These are phyloP conservation scores for Taiozyma sp. DNA, from an alignment of 1,139 yeast genomes.

Conservation along the genomic window DNA sequence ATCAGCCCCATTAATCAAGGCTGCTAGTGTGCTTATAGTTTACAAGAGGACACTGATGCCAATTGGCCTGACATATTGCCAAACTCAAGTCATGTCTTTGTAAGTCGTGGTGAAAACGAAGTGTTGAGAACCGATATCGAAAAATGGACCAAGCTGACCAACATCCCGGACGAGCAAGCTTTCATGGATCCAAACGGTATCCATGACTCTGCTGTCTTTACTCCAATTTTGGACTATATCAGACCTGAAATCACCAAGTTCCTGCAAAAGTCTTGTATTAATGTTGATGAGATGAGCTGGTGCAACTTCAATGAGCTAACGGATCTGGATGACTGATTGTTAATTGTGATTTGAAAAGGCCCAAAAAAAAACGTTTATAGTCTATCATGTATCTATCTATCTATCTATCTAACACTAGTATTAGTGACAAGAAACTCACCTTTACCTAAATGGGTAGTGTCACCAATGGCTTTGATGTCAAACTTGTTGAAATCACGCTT, in stretches of 20 bases:
- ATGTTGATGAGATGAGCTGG: no score
- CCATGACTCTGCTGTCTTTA: background rate
- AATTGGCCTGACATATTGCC: slow-evolving; percentile 33
- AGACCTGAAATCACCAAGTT: background rate
- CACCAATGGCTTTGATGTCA: slow-evolving; percentile 48
- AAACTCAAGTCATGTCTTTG: slow-evolving; percentile 23
- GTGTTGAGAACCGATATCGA: slow-evolving; percentile 21
- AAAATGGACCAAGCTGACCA: background rate
- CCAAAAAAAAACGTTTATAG: background rate
- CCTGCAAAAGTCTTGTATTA: background rate
- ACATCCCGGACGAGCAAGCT: background rate
- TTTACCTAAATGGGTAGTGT: slow-evolving; percentile 60
- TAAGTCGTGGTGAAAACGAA: slow-evolving; percentile 38
- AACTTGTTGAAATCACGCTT: slow-evolving; percentile 35
- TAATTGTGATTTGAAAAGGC: no score
- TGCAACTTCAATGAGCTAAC: no score
- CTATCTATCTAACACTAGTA: slow-evolving; percentile 31
- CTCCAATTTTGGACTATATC: background rate
- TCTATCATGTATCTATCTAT: background rate
- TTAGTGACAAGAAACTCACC: slow-evolving; percentile 46
- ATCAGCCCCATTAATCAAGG: background rate
- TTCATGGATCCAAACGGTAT: background rate
- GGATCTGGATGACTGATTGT: no score
- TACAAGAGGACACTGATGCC: slow-evolving; percentile 12
- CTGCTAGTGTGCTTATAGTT: slow-evolving; percentile 12